Percentiles rank a stretch among this genome's conserved stretches.
phyloP scores from a whole-genome alignment of 331 rosid species.

The Malus hybrid region DNA sequence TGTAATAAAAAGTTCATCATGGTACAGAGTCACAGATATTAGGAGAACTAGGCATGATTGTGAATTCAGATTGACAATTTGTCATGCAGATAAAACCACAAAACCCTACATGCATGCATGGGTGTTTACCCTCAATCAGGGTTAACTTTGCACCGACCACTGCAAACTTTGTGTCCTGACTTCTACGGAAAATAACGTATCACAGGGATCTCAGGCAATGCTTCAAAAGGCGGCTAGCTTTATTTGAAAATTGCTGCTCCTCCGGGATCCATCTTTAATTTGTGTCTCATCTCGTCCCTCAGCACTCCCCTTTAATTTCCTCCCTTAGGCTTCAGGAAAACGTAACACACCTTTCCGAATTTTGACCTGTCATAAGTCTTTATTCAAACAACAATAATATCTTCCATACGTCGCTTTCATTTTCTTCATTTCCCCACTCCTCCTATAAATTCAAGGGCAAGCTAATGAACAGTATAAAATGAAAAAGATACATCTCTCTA shows the following conservation, averaged over 20 bases:
- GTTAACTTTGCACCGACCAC: background rate
- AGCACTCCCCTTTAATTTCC: too few relatives aligned
- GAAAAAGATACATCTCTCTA: background rate
- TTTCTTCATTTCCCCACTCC: background rate
- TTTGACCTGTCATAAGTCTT: conserved; percentile 14
- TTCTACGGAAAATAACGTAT: background rate
- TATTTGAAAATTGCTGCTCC: background rate
- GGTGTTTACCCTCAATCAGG: too few relatives aligned
- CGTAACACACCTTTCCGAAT: conserved; percentile 1
- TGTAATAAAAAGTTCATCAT: too few relatives aligned
- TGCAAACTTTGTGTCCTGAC: background rate
- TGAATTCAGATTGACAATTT: too few relatives aligned
- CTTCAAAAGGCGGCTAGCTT: background rate
- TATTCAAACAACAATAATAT: conserved; percentile 1
- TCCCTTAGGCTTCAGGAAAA: background rate
- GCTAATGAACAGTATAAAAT: background rate
- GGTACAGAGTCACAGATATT: too few relatives aligned
- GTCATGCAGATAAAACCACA: background rate
- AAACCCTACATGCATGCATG: too few relatives aligned
- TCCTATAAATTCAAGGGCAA: background rate
- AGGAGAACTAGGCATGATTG: too few relatives aligned
- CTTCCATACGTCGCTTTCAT: background rate
- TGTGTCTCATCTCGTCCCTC: too few relatives aligned
- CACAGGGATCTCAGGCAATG: background rate
- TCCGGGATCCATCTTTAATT: too few relatives aligned